Evolutionary conservation across 345 rosid genomes (phyloP).

Genomic region (Dovyalis caffra): DNA sequence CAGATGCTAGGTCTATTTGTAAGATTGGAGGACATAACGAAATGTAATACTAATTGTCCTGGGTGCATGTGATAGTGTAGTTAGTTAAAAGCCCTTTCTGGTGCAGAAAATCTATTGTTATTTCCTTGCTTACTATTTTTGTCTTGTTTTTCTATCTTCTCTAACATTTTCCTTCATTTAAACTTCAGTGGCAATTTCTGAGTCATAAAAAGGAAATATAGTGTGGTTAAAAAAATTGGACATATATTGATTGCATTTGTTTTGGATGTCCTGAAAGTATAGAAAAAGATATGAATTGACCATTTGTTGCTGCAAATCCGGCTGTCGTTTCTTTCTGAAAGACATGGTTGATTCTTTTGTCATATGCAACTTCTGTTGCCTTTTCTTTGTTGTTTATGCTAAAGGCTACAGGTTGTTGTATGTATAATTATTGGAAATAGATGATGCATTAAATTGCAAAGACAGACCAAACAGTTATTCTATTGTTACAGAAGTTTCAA

Average conservation of each 20-base stretch:
- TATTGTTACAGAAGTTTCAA: background rate
- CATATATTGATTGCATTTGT: background rate
- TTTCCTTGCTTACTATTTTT: background rate
- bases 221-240: background rate
- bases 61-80: background rate
- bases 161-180: background rate
- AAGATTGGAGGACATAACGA: background rate
- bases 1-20: background rate
- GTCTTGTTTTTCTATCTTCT: background rate
- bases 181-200: background rate
- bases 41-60: background rate
- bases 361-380: background rate
- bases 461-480: background rate
- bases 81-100: background rate
- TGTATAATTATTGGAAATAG: background rate
- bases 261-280: background rate
- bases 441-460: background rate
- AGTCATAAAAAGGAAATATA: background rate
- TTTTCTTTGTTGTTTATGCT: background rate
- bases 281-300: background rate
- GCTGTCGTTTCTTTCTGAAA: background rate
- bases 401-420: too few species aligned
- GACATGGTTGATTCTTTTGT: background rate
- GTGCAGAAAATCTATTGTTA: background rate
- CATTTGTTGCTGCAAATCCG: background rate